Evolutionary conservation across 495 filamentous ascomycete species (phyloP), one percentile per base, ranked within the genome.

Genomic region (Annulohypoxylon bovei): DNA sequence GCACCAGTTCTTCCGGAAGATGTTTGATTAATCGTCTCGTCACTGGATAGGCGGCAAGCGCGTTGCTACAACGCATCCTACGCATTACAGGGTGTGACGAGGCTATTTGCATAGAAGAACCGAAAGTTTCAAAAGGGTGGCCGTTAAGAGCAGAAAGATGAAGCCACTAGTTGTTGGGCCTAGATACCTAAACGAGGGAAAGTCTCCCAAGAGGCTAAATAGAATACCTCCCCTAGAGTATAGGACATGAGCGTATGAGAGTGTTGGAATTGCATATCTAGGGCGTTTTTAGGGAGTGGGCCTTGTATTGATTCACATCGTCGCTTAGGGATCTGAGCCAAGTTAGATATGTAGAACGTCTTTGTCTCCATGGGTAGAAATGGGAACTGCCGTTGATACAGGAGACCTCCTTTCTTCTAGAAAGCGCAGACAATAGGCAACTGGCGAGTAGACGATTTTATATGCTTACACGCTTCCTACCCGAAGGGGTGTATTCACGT

Each of bases 1-100:
- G 20, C 91, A 94, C 75, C 90, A 93, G 77, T 87, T 88, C 62
- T 92, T 94, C 91, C 90, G 88, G 75, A 92, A 86, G 84, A 76
- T 89, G 16, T 93, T 95, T 69, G 83, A 78, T 68, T 84, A 59
- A 70, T 22, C 9, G 18, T 4, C 12, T 27, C 16, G n/a, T 11
- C 8, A 35, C n/a, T n/a, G n/a, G n/a, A 28, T 27, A 4, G 8
- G 11, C 12, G 4, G 14, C 11, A 1, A 1, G 9, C 23, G 25
- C n/a, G 3, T 28, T 27, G 25, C 3, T n/a, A n/a, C 46, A n/a
- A 14, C 23, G 1, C 23, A 28, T n/a, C n/a, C 46, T 28, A 23
- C 11, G 1, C 37, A 16, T n/a, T 40, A 14, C 8, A 23, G 12
- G 23, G 4, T 5, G 23, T 27, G 46, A 7, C n/a, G 4, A 42